Evolutionary conservation across 768 basidiomycete species (phyloP), one percentile per base, ranked within the genome.

Genomic region (Mycena latifolia): DNA sequence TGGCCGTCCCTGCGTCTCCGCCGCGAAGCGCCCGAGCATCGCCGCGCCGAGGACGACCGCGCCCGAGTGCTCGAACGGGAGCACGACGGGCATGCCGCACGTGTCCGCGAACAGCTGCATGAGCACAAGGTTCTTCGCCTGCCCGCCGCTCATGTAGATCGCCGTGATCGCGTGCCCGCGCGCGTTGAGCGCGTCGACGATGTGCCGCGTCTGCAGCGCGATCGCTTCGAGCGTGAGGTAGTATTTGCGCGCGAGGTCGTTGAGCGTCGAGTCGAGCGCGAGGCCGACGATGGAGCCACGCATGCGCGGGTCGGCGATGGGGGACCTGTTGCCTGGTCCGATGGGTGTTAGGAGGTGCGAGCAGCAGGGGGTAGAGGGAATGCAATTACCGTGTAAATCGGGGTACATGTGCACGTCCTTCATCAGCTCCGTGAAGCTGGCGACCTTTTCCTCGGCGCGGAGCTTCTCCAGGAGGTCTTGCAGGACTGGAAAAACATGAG

Each of bases 251-350:
- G 96, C 94, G 59, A 99, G 89, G 77, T 98, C 96, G 55, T 81
- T 75, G 37, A 98, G 81, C 37, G 86, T 85, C 68, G 85, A 81
- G 74, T 95, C 92, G 58, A 99, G 88, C 51, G 91, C 85, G 50
- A 99, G 86, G 31, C 98, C 98, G 59, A 90, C 84, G 63, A 99
- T 90, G 54, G 95, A 92, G 22, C 98, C 98, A 39, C 92, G 86
- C 97, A 99, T 98, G 57, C 86, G 89, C n/a, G 94, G 85, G 76
- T 99, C 98, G 2, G 97, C 97, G 48, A 99, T 89, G 1, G 98
- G 98, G 1, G 96, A 98, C 65, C 98, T 86, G 78, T 99, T 99
- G 41, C 97, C 96, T 96, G 22, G 51, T 39, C 31, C 10, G 33
- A 35, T 14, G 45, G 22, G 28, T 35, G 29, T 39, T 10, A 65